phyloP scores from a whole-genome alignment of 306 rosid genomes.

The Potentilla sterilis region DNA sequence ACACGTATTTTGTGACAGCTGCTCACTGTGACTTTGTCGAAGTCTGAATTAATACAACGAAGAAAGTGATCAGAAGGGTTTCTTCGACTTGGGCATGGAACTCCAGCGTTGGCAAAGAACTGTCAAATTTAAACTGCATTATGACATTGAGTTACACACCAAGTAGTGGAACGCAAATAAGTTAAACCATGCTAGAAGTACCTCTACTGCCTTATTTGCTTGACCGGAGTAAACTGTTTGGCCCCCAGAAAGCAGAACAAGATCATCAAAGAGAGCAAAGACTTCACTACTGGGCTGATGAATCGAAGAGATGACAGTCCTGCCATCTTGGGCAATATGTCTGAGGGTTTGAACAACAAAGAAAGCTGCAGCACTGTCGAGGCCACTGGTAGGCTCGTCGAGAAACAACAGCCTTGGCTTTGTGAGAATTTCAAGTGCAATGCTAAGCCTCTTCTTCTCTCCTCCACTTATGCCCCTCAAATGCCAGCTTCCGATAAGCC shows the following conservation, averaged over 20 bases:
- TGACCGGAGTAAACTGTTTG: constrained; percentile 72
- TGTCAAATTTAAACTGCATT: constrained; percentile 17
- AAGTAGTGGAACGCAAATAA: neutral
- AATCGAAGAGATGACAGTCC: constrained; percentile 76
- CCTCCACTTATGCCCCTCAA: constrained; percentile 92
- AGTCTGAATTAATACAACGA: constrained; percentile 84
- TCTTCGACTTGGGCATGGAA: constrained; percentile 88
- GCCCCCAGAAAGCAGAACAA: constrained; percentile 86
- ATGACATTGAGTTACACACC: neutral
- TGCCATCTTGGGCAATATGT: constrained; percentile 71
- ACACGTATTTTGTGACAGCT: constrained; percentile 47
- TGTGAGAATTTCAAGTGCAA: constrained; percentile 87
- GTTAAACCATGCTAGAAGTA: constrained; percentile 16
- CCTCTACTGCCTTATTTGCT: constrained; percentile 71
- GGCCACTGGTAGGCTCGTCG: constrained; percentile 93
- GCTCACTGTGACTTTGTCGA: constrained; percentile 57
- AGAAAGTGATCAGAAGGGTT: constrained; percentile 97
- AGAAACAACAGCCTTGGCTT: constrained; percentile 78
- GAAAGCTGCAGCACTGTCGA: constrained; percentile 92
- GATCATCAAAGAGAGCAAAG: constrained; percentile 86
- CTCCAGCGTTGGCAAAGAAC: constrained; percentile 84
- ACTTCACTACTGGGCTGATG: constrained; percentile 98
- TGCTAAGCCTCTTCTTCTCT: constrained; percentile 83
- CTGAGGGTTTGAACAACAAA: constrained; percentile 79
- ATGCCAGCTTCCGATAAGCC: constrained; percentile 81